A percentile compares a stretch with the other conserved stretches of the same genome.
These are phyloP conservation scores for Xanthoparmelia taractica DNA, from an alignment of 495 filamentous ascomycete genomes.

Conservation along the genomic window DNA sequence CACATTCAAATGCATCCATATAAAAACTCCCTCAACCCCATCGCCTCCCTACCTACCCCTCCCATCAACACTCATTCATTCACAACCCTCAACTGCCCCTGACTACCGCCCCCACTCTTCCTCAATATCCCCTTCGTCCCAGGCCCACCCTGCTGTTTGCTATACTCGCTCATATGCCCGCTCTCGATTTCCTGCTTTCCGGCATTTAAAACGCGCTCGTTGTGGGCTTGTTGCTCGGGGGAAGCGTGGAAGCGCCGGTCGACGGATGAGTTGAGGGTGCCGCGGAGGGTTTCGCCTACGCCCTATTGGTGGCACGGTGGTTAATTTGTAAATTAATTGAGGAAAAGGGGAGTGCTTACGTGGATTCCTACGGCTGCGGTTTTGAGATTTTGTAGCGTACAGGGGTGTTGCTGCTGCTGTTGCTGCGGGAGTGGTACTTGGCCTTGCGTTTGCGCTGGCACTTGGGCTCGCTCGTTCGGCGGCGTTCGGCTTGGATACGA, in stretches of 20 bases:
- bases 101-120: slow-evolving; percentile 13
- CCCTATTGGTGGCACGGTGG: slow-evolving; percentile 1
- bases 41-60: neutral
- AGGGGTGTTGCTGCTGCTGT: slow-evolving; percentile 8
- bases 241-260: slow-evolving; percentile 19
- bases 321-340: neutral
- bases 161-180: slow-evolving; percentile 15
- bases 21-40: too few relatives aligned
- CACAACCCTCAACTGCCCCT: slow-evolving; percentile 16
- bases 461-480: slow-evolving; percentile 3
- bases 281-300: slow-evolving; percentile 26
- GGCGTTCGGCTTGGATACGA: slow-evolving; percentile 23
- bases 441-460: neutral
- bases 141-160: slow-evolving; percentile 15
- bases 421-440: neutral
- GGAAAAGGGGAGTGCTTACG: slow-evolving; percentile 12
- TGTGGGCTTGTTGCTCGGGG: slow-evolving; percentile 14
- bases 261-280: slow-evolving; percentile 24
- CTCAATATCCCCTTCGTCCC: slow-evolving; percentile 22
- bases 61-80: slow-evolving; percentile 13
- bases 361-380: slow-evolving; percentile 26
- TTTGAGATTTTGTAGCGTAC: slow-evolving; percentile 25
- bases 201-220: slow-evolving; percentile 15
- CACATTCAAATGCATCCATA: too few relatives aligned
- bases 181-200: slow-evolving; percentile 25